Percentiles rank a stretch among this genome's conserved stretches.
phyloP scores from a whole-genome alignment of 176 grass and related monocot genomes.

The Pontederia crassipes region DNA sequence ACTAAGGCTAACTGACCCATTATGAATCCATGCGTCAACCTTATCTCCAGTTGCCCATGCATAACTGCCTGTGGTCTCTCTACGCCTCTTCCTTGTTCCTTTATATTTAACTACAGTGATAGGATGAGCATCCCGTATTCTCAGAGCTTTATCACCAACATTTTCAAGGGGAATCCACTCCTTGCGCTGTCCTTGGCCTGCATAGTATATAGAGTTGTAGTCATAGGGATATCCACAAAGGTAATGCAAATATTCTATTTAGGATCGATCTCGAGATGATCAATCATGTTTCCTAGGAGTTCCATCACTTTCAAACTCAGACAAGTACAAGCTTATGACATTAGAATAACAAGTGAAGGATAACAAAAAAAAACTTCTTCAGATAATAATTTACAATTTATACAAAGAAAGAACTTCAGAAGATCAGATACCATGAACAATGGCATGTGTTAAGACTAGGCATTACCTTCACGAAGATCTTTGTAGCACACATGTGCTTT shows the following conservation, averaged over 20 bases:
- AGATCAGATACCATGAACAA: too few species aligned
- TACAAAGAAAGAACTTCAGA: too few species aligned
- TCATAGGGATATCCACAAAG: neutral
- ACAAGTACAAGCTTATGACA: too few species aligned
- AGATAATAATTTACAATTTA: too few species aligned
- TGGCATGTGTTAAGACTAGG: too few species aligned
- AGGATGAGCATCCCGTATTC: slow-evolving; percentile 56
- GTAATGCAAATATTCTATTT: neutral
- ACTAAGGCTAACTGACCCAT: slow-evolving; percentile 49
- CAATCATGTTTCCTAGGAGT: neutral
- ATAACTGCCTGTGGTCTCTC: slow-evolving; percentile 53
- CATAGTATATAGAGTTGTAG: slow-evolving; percentile 13
- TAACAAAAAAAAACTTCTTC: too few species aligned
- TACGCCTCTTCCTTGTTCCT: slow-evolving; percentile 75
- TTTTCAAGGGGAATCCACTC: slow-evolving; percentile 56
- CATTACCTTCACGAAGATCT: slow-evolving; percentile 31
- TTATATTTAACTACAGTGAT: slow-evolving; percentile 46
- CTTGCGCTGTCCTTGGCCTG: slow-evolving; percentile 41
- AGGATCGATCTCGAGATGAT: too few species aligned
- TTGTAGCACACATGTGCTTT: slow-evolving; percentile 51
- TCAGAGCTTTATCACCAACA: slow-evolving; percentile 45
- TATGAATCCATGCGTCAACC: slow-evolving; percentile 63
- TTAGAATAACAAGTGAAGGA: too few species aligned
- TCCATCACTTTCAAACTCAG: neutral
- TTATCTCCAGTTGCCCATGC: slow-evolving; percentile 71